Conservation (phyloP, 2,329 filamentous ascomycete species). For the Penicillium sp. region DNA sequence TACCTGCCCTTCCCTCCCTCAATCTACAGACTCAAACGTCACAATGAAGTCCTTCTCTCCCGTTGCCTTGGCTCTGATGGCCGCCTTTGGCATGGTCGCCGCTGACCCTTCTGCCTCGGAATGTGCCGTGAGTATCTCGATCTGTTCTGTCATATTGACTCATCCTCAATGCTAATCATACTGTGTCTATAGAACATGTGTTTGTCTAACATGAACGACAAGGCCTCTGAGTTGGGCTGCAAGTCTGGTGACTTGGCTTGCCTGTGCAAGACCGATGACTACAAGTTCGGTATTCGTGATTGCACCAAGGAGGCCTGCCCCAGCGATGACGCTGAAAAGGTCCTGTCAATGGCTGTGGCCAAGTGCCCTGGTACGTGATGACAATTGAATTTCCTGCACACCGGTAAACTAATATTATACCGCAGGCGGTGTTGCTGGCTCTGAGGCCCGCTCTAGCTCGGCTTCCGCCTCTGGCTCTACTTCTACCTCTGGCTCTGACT, state of each 20-base stretch:
- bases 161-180: not conserved
- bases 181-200: slow-evolving; percentile 40
- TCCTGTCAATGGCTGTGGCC: slow-evolving; percentile 35
- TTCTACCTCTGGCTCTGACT: not conserved
- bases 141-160: not conserved
- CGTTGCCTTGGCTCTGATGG: slow-evolving; percentile 32
- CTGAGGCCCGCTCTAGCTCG: slow-evolving; percentile 9
- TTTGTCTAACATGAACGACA: slow-evolving; percentile 45
- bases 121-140: slow-evolving; percentile 31
- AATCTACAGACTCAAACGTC: slow-evolving; percentile 1
- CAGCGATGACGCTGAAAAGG: slow-evolving; percentile 33
- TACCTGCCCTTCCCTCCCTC: not conserved
- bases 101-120: slow-evolving; percentile 27
- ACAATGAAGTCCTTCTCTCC: slow-evolving; percentile 37
- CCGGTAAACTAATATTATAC: slow-evolving; percentile 5
- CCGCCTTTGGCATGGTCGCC: slow-evolving; percentile 28
- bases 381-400: not conserved
- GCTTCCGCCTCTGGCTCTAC: slow-evolving; percentile 4
- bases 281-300: slow-evolving; percentile 47
- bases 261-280: slow-evolving; percentile 44
- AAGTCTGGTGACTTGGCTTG: slow-evolving; percentile 37
- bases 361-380: slow-evolving; percentile 36
- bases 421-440: slow-evolving; percentile 13
- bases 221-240: slow-evolving; percentile 44
- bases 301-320: slow-evolving; percentile 48